phyloP scores from a whole-genome alignment of 208 protist genomes.

The Leishmania lainsoni region DNA sequence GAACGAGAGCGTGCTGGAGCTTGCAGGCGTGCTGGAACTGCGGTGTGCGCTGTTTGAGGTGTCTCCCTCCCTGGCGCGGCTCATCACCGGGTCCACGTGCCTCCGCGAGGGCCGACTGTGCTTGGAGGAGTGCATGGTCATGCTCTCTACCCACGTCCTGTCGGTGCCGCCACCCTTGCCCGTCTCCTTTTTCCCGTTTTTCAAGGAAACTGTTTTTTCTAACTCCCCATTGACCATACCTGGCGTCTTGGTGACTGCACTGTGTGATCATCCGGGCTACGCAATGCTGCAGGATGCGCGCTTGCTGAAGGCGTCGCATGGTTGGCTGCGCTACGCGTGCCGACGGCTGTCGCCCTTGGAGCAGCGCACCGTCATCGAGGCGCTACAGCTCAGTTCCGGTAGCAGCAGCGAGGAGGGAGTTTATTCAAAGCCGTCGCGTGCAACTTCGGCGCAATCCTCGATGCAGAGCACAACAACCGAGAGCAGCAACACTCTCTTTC shows the following conservation, averaged over 20 bases:
- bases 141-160: constrained; percentile 18
- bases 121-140: constrained; percentile 26
- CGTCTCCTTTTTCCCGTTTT: background rate
- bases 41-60: constrained; percentile 8
- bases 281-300: constrained; percentile 6
- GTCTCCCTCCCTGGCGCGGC: constrained; percentile 19
- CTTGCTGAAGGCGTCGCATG: constrained; percentile 21
- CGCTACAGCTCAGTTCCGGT: constrained; percentile 4
- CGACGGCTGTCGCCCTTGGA: constrained; percentile 20
- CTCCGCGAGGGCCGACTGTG: constrained; percentile 6
- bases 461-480: background rate
- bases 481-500: background rate
- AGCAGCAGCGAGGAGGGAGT: background rate
- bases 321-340: constrained; percentile 34
- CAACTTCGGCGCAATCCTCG: background rate
- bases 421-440: background rate
- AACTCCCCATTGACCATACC: background rate
- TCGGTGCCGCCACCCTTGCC: constrained; percentile 20
- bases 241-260: no score
- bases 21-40: constrained; percentile 17
- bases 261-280: constrained; percentile 1
- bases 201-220: no score
- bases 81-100: constrained; percentile 26
- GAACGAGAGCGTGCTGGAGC: background rate
- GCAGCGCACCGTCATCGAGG: constrained; percentile 7